These are phyloP conservation scores for Carpinus viminea DNA, from an alignment of 306 rosid genomes.

Conservation along the genomic window DNA sequence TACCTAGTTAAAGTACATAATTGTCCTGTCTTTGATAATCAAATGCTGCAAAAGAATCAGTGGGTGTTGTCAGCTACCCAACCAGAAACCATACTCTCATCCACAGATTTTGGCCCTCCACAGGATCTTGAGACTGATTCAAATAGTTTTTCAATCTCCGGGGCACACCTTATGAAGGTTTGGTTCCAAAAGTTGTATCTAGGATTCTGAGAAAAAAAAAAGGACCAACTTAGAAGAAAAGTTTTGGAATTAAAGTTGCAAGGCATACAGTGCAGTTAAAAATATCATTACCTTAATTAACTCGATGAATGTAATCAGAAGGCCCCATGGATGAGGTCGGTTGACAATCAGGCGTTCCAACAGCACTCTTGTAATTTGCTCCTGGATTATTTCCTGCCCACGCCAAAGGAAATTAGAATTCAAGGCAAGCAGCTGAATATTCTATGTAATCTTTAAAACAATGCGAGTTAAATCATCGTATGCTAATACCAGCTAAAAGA, in stretches of 20 bases:
- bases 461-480: background rate
- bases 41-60: slow-evolving; percentile 25
- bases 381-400: slow-evolving; percentile 93
- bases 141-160: slow-evolving; percentile 91
- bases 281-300: slow-evolving; percentile 67
- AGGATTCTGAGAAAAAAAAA: slow-evolving; percentile 62
- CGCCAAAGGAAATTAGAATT: slow-evolving; percentile 2
- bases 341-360: slow-evolving; percentile 91
- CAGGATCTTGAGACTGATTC: slow-evolving; percentile 98
- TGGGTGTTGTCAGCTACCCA: slow-evolving; percentile 73
- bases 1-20: background rate
- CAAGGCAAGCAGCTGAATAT: slow-evolving; percentile 4
- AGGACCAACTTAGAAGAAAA: background rate
- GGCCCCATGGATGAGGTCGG: slow-evolving; percentile 99
- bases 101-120: slow-evolving; percentile 93
- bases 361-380: slow-evolving; percentile 96
- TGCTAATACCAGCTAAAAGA: background rate
- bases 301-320: slow-evolving; percentile 93
- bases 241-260: background rate
- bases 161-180: slow-evolving; percentile 91
- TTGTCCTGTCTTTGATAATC: slow-evolving; percentile 2
- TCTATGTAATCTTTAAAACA: background rate
- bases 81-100: slow-evolving; percentile 81
- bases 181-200: slow-evolving; percentile 94
- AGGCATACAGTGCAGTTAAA: background rate